Percentiles rank a stretch among this genome's conserved stretches.
Evolutionary conservation across 2,329 filamentous ascomycete genomes (phyloP).

Genomic region (Pseudocercospora cruenta): DNA sequence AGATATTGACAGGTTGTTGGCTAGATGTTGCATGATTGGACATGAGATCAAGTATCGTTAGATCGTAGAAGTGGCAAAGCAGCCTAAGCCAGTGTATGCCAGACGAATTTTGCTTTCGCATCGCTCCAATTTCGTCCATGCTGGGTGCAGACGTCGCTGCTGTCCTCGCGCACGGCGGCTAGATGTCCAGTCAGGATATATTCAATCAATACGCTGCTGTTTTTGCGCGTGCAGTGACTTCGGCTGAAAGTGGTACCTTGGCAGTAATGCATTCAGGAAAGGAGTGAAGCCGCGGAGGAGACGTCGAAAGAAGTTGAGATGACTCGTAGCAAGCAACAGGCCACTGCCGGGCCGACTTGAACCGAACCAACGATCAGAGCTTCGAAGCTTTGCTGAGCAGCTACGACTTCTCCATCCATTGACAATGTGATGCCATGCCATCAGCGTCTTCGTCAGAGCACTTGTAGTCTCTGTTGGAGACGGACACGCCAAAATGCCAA

Average conservation of each 20-base stretch:
- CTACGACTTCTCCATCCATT: neutral
- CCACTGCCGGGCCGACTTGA: neutral
- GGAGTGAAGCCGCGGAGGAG: neutral
- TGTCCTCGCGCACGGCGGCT: neutral
- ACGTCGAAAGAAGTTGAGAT: neutral
- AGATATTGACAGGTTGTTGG: neutral
- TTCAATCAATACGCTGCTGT: neutral
- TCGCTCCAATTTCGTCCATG: neutral
- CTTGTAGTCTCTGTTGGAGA: conserved; percentile 18
- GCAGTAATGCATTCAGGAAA: neutral
- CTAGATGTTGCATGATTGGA: conserved; percentile 5
- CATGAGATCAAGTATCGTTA: neutral
- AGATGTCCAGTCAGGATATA: neutral
- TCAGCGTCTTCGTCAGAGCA: conserved; percentile 25
- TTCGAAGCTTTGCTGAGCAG: neutral
- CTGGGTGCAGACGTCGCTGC: neutral
- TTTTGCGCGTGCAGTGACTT: too few relatives aligned
- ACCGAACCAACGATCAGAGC: neutral
- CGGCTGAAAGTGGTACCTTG: neutral
- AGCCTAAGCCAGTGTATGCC: neutral
- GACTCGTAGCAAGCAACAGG: neutral
- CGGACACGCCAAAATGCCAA: conserved; percentile 9
- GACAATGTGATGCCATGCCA: conserved; percentile 29
- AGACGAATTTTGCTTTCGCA: neutral
- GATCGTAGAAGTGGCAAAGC: neutral